Base-by-base conservation (phyloP, 169 alveolate species). In the Cryptosporidium ryanae region DNA sequence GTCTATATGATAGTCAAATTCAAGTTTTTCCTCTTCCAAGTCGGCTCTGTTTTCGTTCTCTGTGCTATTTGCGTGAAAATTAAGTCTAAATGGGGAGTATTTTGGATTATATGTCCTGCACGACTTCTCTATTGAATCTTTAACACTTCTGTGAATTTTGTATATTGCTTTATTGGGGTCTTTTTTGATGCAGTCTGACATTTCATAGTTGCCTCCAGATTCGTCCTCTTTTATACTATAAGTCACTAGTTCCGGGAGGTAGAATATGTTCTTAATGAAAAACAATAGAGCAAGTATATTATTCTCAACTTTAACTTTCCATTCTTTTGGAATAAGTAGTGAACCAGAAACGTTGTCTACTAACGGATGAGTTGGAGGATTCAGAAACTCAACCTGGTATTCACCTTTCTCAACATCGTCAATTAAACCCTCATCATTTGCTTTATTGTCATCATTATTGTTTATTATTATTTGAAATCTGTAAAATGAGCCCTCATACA, bases 281-380 rank as follows among this genome's bases (percentile, higher is more conserved):
- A 76, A 76, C 29, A 76, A 17, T 10, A 76, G n/a, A 4, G 87
- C 68, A n/a, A 76, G 17, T 32, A 76, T 61, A 46, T 76, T 61
- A 59, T 55, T 55, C 25, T 76, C 61, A 18, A 76, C 59, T 59
- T 21, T 32, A 15, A 38, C 2, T 23, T 57, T 46, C 87, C 87
- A 76, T 7, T 76, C 87, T 15, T 61, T 38, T 38, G 87, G 87
- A 46, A 76, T 76, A 18, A 44, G 31, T 44, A 76, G 27, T 25
- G 34, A 21, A 0, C 87, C 87, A 5, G 52, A 57, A 18, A 29
- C 65, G 59, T 23, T 55, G 21, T 49, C 63, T n/a, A 76, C 71
- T 18, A 76, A 43, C 1, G 87, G 87, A 76, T 76, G 87, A 29
- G 68, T 29, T 34, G 87, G 87, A 2, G 87, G 87, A 59, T 76